phyloP scores from a whole-genome alignment of 805 yeast genomes.

The Candida chilensis region DNA sequence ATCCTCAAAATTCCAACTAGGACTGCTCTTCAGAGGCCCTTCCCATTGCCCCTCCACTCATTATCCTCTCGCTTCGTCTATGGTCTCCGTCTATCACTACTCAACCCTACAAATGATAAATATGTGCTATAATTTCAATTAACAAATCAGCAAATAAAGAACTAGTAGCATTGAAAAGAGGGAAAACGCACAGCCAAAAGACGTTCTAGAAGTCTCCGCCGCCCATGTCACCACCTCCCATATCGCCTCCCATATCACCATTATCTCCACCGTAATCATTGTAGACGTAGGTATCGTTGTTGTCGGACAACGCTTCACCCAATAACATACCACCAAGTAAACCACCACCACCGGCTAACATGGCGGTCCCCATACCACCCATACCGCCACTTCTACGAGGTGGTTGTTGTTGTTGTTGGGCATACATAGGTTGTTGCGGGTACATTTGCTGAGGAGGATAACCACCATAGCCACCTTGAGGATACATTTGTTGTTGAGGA shows the following conservation, averaged over 20 bases:
- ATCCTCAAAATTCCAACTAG: too few species aligned
- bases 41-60: too few species aligned
- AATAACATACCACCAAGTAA: slow-evolving; percentile 51
- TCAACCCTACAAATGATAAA: too few species aligned
- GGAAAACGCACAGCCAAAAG: neutral
- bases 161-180: too few species aligned
- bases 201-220: slow-evolving; percentile 9
- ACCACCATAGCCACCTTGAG: slow-evolving; percentile 16
- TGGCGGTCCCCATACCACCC: slow-evolving; percentile 40
- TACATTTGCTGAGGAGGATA: slow-evolving; percentile 19
- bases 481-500: slow-evolving; percentile 14
- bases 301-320: slow-evolving; percentile 29
- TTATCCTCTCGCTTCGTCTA: too few species aligned
- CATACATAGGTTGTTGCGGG: slow-evolving; percentile 16
- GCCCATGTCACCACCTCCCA: slow-evolving; percentile 13
- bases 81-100: too few species aligned
- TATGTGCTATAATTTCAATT: too few species aligned
- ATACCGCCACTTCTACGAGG: slow-evolving; percentile 17
- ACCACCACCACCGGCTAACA: slow-evolving; percentile 40
- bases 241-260: slow-evolving; percentile 15
- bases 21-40: too few species aligned
- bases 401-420: slow-evolving; percentile 17
- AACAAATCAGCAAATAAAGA: too few species aligned
- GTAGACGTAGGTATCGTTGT: slow-evolving; percentile 18
- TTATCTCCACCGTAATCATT: slow-evolving; percentile 22